A percentile compares a stretch with the other conserved stretches of the same genome.
phyloP scores from a whole-genome alignment of 768 basidiomycete species.

The Mrakia blollopis region DNA sequence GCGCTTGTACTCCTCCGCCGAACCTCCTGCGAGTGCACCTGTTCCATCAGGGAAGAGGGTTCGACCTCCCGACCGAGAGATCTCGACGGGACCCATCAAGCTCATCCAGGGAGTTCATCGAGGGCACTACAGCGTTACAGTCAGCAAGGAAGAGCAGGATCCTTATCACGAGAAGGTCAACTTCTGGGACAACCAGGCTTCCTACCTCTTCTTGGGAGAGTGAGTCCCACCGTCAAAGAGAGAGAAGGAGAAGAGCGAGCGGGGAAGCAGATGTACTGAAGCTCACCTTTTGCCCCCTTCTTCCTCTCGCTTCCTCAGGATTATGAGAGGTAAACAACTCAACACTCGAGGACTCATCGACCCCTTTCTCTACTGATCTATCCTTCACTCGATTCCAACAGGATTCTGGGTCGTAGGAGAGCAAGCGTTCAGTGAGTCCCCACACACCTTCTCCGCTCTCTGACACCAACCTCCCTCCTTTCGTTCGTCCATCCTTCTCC shows the following conservation, averaged over 20 bases:
- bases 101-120: not conserved
- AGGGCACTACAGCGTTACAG: not conserved
- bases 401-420: slow-evolving; percentile 73
- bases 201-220: slow-evolving; percentile 98
- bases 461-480: not conserved
- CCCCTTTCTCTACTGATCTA: too few species aligned
- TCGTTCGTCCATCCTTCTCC: not conserved
- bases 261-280: not conserved
- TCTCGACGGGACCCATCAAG: not conserved
- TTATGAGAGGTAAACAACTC: not conserved
- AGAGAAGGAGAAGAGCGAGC: not conserved
- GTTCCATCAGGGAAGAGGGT: not conserved
- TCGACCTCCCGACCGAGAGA: not conserved
- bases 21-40: not conserved
- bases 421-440: slow-evolving; percentile 43
- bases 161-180: not conserved
- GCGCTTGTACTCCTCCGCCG: not conserved
- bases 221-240: slow-evolving; percentile 20
- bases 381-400: too few species aligned
- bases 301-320: not conserved
- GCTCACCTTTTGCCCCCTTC: not conserved
- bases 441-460: not conserved
- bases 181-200: slow-evolving; percentile 74
- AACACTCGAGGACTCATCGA: too few species aligned
- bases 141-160: not conserved